A percentile compares a stretch with the other conserved stretches of the same genome.
These are phyloP conservation scores for Bromus sterilis DNA, from an alignment of 176 grass and related monocot genomes.

Conservation along the genomic window DNA sequence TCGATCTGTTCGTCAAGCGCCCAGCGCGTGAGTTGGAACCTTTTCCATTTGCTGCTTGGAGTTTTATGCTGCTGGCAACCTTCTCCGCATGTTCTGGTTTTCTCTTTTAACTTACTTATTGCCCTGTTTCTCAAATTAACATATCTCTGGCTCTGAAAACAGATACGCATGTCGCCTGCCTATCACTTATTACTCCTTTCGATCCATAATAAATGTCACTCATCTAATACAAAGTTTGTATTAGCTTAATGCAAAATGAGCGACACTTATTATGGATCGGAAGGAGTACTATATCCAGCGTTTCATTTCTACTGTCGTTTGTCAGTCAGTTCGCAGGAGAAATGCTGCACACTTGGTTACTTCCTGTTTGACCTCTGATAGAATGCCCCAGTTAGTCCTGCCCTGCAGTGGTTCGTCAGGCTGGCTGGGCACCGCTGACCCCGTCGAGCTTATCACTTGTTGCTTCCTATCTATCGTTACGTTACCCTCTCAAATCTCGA, in stretches of 20 bases:
- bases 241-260: no score
- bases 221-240: no score
- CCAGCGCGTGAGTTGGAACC: not conserved
- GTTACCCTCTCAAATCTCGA: no score
- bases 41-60: not conserved
- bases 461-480: no score
- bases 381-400: not conserved
- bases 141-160: not conserved
- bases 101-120: not conserved
- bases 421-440: no score
- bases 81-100: not conserved
- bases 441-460: no score
- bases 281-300: not conserved
- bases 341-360: not conserved
- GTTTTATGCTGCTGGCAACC: not conserved
- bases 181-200: not conserved
- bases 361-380: not conserved
- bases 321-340: not conserved
- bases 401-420: not conserved
- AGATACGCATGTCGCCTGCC: not conserved
- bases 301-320: not conserved
- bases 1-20: not conserved
- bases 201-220: no score
- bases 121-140: not conserved
- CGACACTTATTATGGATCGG: no score